Conservation (phyloP, 2,329 filamentous ascomycete genomes). For the Ophiocordyceps camponoti-saundersi region DNA sequence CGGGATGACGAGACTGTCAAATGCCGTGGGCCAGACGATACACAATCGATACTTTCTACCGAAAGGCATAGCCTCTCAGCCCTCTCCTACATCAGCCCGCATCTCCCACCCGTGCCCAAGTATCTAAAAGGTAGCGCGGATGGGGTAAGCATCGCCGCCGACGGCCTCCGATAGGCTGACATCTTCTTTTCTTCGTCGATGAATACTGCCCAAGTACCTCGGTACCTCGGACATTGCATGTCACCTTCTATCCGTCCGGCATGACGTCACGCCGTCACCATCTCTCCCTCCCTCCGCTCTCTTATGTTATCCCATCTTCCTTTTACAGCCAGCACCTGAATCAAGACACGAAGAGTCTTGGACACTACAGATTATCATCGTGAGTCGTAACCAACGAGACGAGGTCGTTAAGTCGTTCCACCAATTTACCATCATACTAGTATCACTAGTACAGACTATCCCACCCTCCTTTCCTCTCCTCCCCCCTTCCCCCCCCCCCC, state of each 20-base stretch:
- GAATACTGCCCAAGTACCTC: neutral
- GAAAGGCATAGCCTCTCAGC: neutral
- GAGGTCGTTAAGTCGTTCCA: too few relatives aligned
- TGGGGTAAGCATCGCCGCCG: neutral
- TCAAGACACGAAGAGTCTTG: neutral
- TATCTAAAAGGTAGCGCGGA: neutral
- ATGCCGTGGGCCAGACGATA: neutral
- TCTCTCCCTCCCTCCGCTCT: neutral
- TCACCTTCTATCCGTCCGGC: neutral
- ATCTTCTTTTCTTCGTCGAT: neutral
- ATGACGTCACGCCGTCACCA: neutral
- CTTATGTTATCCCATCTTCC: neutral
- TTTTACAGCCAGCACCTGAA: neutral
- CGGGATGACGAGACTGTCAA: neutral
- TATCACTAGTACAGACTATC: too few relatives aligned
- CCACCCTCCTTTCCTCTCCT: too few relatives aligned
- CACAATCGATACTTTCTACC: neutral
- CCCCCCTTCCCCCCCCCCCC: neutral
- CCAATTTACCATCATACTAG: too few relatives aligned
- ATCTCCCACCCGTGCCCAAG: neutral
- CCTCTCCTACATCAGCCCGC: neutral
- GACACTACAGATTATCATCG: neutral
- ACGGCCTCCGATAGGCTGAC: neutral
- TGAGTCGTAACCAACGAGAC: too few relatives aligned
- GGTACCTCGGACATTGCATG: too few relatives aligned